Evolutionary conservation across 2,329 filamentous ascomycete genomes (phyloP), one percentile per base, ranked within the genome.

Genomic region (Phialophora tarda): DNA sequence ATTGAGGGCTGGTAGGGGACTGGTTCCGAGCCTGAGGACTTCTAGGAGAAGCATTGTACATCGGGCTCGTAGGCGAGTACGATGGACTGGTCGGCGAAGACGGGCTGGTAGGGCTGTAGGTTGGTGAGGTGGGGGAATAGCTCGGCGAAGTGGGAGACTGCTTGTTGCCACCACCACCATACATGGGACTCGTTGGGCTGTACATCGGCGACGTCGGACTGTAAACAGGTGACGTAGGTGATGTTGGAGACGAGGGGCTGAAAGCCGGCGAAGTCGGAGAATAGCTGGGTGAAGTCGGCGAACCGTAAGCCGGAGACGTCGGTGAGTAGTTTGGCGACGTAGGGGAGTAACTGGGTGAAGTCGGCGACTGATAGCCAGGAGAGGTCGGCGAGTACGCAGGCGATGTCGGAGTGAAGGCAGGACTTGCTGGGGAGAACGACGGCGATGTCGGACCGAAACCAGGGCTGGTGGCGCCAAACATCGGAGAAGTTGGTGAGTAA

Each of bases 401-500:
- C 56, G 91, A 94, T 0, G 91, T 92, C 3, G 92, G 91, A 51
- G 91, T 92, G 71, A 84, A 86, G 4, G 81, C 79, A 26, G 84
- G 84, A 65, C 83, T 85, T 32, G 82, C 78, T 21, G 84, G 84
- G 21, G 83, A 85, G 76, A 85, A 85, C 1, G 80, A 79, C 12
- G 83, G 83, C 28, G 83, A 85, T 3, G 83, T 82, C 69, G 82
- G 80, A 10, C 71, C 71, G 74, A 84, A 87, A 59, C 81, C 82
- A 57, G 85, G 85, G 71, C 84, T 86, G 38, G 84, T 85, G 47
- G 83, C 78, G 65, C 81, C 81, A 75, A 86, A 82, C 61, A 87
- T 87, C 57, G 91, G 91, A 38, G 90, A 93, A 6, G 90, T 91
- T 2, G 91, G 91, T 64, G 91, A 93, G 82, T 91, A 93, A 47